Conservation (phyloP, 148 eudicot species). For the Rhododendron simsii region DNA sequence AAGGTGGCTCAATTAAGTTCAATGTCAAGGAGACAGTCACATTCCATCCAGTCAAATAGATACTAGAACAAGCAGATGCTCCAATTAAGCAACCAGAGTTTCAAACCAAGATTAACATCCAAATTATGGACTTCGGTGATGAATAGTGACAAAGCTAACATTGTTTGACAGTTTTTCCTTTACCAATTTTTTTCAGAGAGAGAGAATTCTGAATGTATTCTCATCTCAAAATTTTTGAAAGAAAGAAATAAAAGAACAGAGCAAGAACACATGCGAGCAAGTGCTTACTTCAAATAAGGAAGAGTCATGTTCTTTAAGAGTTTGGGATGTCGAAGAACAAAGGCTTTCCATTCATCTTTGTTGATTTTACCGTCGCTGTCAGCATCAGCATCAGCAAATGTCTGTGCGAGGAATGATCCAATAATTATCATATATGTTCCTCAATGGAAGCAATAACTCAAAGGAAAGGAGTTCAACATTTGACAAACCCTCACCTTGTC, state of each 20-base stretch:
- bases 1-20: neutral
- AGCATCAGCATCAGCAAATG: constrained; percentile 83
- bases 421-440: neutral
- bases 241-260: neutral
- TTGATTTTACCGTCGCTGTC: constrained; percentile 75
- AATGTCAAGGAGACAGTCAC: neutral
- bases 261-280: neutral
- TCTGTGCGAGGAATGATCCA: constrained; percentile 31
- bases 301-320: constrained; percentile 91
- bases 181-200: neutral
- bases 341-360: constrained; percentile 75
- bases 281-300: constrained; percentile 72
- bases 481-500: constrained; percentile 47
- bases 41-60: neutral
- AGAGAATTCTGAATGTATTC: neutral
- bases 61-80: neutral
- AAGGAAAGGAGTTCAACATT: neutral
- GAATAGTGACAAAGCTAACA: neutral
- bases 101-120: neutral
- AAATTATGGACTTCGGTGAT: neutral
- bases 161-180: neutral
- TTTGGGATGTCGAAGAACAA: constrained; percentile 57
- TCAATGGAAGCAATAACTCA: neutral
- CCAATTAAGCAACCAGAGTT: neutral
- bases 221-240: neutral